Evolutionary conservation across 2,329 filamentous ascomycete species (phyloP).

Genomic region (Aspergillus sp.): DNA sequence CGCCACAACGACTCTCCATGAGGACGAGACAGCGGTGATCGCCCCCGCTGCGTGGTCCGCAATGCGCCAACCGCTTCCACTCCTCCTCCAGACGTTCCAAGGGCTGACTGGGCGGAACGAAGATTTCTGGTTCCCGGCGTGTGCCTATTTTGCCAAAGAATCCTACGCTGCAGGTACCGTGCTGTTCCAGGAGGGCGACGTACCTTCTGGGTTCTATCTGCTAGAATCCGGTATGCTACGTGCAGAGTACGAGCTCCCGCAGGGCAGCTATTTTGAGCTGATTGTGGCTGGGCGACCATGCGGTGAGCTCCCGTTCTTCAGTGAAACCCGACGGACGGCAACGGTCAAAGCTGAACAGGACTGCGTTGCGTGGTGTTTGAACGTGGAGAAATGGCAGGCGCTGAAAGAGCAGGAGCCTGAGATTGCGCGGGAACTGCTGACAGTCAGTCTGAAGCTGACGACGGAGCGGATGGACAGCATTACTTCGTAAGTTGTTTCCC

Average conservation of each 20-base stretch:
- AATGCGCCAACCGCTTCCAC: slow-evolving; percentile 84
- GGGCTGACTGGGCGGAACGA: slow-evolving; percentile 81
- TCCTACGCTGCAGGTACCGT: slow-evolving; percentile 68
- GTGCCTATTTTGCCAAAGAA: slow-evolving; percentile 70
- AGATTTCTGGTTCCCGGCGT: slow-evolving; percentile 89
- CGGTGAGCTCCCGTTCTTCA: slow-evolving; percentile 95
- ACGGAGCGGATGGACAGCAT: slow-evolving; percentile 84
- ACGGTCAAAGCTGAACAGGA: slow-evolving; percentile 81
- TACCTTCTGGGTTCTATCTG: slow-evolving; percentile 82
- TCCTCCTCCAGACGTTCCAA: slow-evolving; percentile 95
- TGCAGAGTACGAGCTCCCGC: slow-evolving; percentile 86
- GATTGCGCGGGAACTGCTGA: slow-evolving; percentile 79
- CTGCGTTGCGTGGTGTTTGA: slow-evolving; percentile 79
- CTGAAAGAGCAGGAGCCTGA: slow-evolving; percentile 72
- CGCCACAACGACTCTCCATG: slow-evolving; percentile 70
- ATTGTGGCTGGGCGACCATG: slow-evolving; percentile 94
- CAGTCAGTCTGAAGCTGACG: slow-evolving; percentile 87
- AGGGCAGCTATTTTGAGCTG: slow-evolving; percentile 84
- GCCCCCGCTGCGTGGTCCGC: slow-evolving; percentile 71
- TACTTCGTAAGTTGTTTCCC: slow-evolving; percentile 54
- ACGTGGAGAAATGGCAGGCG: slow-evolving; percentile 66
- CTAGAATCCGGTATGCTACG: slow-evolving; percentile 85
- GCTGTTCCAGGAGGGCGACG: slow-evolving; percentile 75
- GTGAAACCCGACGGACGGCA: slow-evolving; percentile 80
- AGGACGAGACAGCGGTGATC: slow-evolving; percentile 55